A percentile compares a stretch with the other conserved stretches of the same genome.
phyloP scores from a whole-genome alignment of 345 rosid species.

The Schrenkiella parvula region DNA sequence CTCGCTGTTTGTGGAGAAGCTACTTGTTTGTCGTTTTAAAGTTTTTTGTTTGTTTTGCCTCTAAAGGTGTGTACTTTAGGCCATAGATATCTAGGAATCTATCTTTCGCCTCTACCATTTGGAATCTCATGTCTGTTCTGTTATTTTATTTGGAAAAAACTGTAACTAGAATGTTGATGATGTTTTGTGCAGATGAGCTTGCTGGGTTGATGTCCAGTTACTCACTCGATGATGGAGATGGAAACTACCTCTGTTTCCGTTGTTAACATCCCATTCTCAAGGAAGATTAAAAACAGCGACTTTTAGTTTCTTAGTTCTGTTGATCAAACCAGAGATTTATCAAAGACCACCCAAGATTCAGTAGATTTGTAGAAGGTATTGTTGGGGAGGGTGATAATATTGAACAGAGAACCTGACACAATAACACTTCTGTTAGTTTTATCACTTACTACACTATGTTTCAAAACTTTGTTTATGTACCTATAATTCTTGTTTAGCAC shows the following conservation, averaged over 20 bases:
- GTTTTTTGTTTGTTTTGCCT: background rate
- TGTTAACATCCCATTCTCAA: background rate
- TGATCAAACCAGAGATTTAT: background rate
- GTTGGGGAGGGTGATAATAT: conserved; percentile 1
- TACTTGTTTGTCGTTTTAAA: background rate
- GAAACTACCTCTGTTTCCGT: background rate
- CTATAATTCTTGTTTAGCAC: conserved; percentile 5
- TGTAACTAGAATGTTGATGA: background rate
- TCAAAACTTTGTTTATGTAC: conserved; percentile 21
- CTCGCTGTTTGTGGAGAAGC: background rate
- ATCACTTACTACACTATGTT: background rate
- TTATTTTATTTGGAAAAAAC: background rate
- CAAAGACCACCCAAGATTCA: conserved; percentile 15
- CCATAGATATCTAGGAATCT: background rate
- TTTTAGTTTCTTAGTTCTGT: conserved; percentile 4
- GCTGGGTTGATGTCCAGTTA: conserved; percentile 12
- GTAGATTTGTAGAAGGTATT: conserved; percentile 21
- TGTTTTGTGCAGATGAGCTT: conserved; percentile 26
- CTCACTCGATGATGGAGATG: conserved; percentile 33
- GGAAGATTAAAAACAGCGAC: background rate
- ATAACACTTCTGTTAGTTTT: conserved; percentile 2
- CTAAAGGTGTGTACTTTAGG: background rate
- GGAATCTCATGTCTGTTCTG: background rate
- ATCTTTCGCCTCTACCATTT: background rate
- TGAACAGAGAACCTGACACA: conserved; percentile 1